Conservation (phyloP, 106 monocot species). For the Dendrobium chrysotoxum region DNA sequence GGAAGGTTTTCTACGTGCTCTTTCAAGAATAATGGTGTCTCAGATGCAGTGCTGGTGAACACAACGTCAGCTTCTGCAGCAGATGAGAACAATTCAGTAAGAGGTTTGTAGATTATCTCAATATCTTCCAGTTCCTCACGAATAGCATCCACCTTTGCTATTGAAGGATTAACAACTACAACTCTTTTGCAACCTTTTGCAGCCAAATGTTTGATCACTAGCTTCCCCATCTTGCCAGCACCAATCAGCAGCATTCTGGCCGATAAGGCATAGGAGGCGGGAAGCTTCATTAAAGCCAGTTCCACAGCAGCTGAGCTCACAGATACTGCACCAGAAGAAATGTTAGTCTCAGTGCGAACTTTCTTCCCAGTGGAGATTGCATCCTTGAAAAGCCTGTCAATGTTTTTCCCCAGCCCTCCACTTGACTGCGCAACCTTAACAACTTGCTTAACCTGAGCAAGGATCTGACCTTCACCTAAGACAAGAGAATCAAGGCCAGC, state of each 20-base stretch:
- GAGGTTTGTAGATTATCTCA: constrained; percentile 80
- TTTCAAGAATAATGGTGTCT: constrained; percentile 70
- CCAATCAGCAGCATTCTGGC: constrained; percentile 88
- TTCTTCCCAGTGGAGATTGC: constrained; percentile 86
- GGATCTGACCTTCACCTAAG: constrained; percentile 97
- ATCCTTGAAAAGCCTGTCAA: constrained; percentile 91
- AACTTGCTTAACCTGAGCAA: constrained; percentile 95
- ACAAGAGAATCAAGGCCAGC: constrained; percentile 95
- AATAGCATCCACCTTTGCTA: constrained; percentile 67
- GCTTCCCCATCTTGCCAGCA: constrained; percentile 98
- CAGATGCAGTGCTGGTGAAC: constrained; percentile 96
- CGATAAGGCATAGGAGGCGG: constrained; percentile 31
- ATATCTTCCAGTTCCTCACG: constrained; percentile 68
- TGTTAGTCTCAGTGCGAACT: constrained; percentile 86
- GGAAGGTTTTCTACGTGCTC: constrained; percentile 74
- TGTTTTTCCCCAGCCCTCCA: constrained; percentile 83
- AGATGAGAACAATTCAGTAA: constrained; percentile 62
- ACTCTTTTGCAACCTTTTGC: constrained; percentile 83
- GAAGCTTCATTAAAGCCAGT: constrained; percentile 89
- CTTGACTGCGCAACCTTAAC: constrained; percentile 64
- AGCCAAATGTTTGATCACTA: constrained; percentile 90
- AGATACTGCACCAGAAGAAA: constrained; percentile 91
- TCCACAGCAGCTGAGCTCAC: constrained; percentile 99
- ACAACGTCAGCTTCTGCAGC: constrained; percentile 90
- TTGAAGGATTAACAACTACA: constrained; percentile 82